Evolutionary conservation across 73 alveolate species (phyloP).

Genomic region (Stentor roeselii): DNA sequence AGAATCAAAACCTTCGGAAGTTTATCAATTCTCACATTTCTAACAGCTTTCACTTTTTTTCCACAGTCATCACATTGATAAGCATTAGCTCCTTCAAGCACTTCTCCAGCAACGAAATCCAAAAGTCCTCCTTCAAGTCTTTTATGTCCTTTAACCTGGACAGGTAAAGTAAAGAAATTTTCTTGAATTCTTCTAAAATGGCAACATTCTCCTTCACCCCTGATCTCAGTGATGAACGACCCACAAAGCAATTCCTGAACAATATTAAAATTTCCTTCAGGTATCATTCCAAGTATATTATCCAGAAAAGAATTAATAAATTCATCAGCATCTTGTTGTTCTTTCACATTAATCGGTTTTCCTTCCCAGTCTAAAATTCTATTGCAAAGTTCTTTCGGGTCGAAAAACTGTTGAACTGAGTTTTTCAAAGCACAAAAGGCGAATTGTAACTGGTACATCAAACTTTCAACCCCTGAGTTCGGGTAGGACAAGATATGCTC

Average conservation of each 20-base stretch:
- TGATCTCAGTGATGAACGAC: slow-evolving; percentile 78
- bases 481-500: slow-evolving; percentile 37
- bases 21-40: slow-evolving; percentile 82
- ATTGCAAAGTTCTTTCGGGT: slow-evolving; percentile 14
- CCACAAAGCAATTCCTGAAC: slow-evolving; percentile 82
- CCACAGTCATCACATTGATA: slow-evolving; percentile 90
- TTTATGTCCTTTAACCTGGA: slow-evolving; percentile 57
- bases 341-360: slow-evolving; percentile 70
- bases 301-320: slow-evolving; percentile 87
- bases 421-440: neutral
- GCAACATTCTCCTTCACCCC: slow-evolving; percentile 69
- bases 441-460: slow-evolving; percentile 14
- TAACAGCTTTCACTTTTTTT: slow-evolving; percentile 83
- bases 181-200: slow-evolving; percentile 90
- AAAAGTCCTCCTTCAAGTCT: slow-evolving; percentile 83
- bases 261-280: slow-evolving; percentile 48
- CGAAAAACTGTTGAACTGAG: neutral
- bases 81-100: slow-evolving; percentile 95
- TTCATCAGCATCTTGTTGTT: slow-evolving; percentile 93
- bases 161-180: neutral
- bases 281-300: slow-evolving; percentile 59
- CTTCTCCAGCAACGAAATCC: slow-evolving; percentile 86
- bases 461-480: slow-evolving; percentile 22
- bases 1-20: slow-evolving; percentile 89
- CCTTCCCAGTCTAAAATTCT: slow-evolving; percentile 65